A percentile compares a stretch with the other conserved stretches of the same genome.
Conservation (phyloP, 1,139 yeast species). For the Zygoascus hellenicus region DNA sequence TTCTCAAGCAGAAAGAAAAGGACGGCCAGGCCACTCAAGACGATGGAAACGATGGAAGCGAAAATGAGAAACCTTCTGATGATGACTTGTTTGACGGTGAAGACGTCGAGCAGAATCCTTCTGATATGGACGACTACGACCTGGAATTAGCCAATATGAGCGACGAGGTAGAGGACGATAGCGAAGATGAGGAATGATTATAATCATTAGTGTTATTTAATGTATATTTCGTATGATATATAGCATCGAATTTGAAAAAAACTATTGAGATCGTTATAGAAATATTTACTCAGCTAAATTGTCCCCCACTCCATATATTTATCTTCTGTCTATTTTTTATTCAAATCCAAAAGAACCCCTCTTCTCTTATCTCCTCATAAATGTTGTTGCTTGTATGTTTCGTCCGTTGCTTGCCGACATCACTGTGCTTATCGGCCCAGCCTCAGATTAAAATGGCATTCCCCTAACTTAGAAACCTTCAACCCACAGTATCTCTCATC, state of each 20-base stretch:
- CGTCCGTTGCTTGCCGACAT: too few species aligned
- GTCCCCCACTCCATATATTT: too few species aligned
- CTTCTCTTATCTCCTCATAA: too few species aligned
- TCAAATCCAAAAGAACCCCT: too few species aligned
- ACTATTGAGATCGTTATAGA: too few species aligned
- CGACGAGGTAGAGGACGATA: conserved; percentile 14
- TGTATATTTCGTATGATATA: background rate
- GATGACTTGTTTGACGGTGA: conserved; percentile 36
- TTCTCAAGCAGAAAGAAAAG: conserved; percentile 38
- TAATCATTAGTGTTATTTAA: background rate
- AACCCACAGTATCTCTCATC: background rate
- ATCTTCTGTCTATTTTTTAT: too few species aligned
- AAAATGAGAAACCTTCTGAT: conserved; percentile 30
- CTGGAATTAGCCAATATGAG: conserved; percentile 17
- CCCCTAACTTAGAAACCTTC: too few species aligned
- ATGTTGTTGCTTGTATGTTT: too few species aligned
- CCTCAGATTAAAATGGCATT: too few species aligned
- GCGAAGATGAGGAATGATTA: conserved; percentile 13
- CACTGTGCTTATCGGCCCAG: too few species aligned
- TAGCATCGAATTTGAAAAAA: background rate
- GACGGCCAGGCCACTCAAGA: conserved; percentile 17
- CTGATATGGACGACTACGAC: conserved; percentile 19
- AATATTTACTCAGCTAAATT: too few species aligned
- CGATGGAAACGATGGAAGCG: background rate
- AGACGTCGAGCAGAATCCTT: conserved; percentile 13